Percentiles rank a stretch among this genome's conserved stretches.
Evolutionary conservation across 2,329 filamentous ascomycete genomes (phyloP).

Genomic region (Fusarium bactridioides): DNA sequence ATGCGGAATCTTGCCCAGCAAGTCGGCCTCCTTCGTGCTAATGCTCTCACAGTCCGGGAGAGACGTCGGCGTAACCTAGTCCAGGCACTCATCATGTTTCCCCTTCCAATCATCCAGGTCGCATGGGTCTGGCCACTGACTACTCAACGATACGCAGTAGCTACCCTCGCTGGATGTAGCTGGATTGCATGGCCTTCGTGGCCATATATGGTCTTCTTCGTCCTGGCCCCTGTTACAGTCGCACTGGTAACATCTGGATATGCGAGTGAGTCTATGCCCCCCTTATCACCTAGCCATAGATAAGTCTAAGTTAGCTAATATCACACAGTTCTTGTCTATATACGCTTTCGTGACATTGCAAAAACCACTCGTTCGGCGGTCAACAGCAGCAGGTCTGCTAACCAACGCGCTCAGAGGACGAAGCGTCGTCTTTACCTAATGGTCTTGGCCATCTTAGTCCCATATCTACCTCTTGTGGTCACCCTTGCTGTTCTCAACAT

Average conservation of each 20-base stretch:
- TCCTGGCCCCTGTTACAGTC: constrained; percentile 55
- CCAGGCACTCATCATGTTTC: constrained; percentile 64
- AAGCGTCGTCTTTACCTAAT: constrained; percentile 64
- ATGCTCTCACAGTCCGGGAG: constrained; percentile 52
- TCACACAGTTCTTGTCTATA: constrained; percentile 54
- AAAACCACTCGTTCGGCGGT: constrained; percentile 52
- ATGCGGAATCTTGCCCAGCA: constrained; percentile 62
- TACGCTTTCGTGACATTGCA: constrained; percentile 57
- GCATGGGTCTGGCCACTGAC: constrained; percentile 58
- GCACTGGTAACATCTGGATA: constrained; percentile 55
- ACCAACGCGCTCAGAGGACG: constrained; percentile 55
- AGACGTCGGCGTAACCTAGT: constrained; percentile 51
- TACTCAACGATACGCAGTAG: constrained; percentile 58
- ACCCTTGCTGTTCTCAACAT: constrained; percentile 54
- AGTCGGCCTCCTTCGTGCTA: constrained; percentile 55
- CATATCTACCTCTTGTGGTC: constrained; percentile 59
- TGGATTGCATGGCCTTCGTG: constrained; percentile 55
- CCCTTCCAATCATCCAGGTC: constrained; percentile 59
- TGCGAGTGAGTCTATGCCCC: constrained; percentile 52
- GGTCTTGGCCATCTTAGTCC: constrained; percentile 59
- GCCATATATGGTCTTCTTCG: constrained; percentile 58
- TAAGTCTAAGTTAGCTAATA: neutral
- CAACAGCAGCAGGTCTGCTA: constrained; percentile 50
- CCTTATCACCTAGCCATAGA: neutral
- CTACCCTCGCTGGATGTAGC: constrained; percentile 59